Conservation (phyloP, 2,329 filamentous ascomycete species). For the Hortaea werneckii region DNA sequence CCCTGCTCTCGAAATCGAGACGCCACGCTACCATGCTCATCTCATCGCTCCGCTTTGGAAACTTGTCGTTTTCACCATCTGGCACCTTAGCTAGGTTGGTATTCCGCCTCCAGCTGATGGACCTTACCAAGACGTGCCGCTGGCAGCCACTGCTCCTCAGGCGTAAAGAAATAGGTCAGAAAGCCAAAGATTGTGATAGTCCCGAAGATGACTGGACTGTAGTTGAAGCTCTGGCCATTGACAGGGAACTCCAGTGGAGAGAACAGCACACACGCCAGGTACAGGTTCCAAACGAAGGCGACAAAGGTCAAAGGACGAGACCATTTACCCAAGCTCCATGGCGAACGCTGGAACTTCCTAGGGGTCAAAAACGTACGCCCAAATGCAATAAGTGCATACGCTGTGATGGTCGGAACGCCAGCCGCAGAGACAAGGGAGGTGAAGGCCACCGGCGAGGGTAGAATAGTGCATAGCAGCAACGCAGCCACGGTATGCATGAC, state of each 20-base stretch:
- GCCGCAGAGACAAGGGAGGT: slow-evolving; percentile 29
- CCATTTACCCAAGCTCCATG: slow-evolving; percentile 29
- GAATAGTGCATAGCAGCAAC: slow-evolving; percentile 48
- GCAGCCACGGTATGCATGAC: slow-evolving; percentile 47
- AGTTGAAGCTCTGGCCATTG: slow-evolving; percentile 26
- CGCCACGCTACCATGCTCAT: too few relatives aligned
- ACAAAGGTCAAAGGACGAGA: slow-evolving; percentile 27
- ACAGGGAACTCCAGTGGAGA: slow-evolving; percentile 29
- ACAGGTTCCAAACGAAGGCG: slow-evolving; percentile 29
- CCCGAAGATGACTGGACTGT: slow-evolving; percentile 29
- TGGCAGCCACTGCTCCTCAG: slow-evolving; percentile 29
- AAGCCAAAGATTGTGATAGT: slow-evolving; percentile 29
- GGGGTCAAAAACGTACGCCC: slow-evolving; percentile 30
- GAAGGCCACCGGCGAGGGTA: slow-evolving; percentile 40
- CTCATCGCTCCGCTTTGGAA: too few relatives aligned
- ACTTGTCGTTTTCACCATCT: too few relatives aligned
- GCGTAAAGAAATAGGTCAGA: slow-evolving; percentile 26
- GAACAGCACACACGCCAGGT: slow-evolving; percentile 29
- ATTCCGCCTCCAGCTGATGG: slow-evolving; percentile 14
- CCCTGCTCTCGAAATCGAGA: too few relatives aligned
- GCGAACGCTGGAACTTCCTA: slow-evolving; percentile 25
- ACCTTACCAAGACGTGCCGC: slow-evolving; percentile 22
- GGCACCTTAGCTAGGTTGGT: neutral
- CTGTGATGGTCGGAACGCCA: slow-evolving; percentile 30
- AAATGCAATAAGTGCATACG: slow-evolving; percentile 28